phyloP scores from a whole-genome alignment of 768 basidiomycete species.

The Rhodotorula toruloides region DNA sequence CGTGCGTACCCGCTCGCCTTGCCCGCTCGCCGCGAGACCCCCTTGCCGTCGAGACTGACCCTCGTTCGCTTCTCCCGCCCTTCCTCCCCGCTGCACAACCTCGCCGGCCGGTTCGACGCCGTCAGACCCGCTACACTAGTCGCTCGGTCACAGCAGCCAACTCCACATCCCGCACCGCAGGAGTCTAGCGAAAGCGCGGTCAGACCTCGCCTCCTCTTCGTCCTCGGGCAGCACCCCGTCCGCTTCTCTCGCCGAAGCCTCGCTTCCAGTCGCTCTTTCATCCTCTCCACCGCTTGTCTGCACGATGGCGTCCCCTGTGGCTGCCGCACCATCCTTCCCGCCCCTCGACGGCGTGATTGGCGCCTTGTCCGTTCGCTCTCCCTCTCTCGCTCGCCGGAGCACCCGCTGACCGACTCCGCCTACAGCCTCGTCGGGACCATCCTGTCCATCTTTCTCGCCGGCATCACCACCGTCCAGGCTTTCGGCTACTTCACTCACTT shows the following conservation, averaged over 20 bases:
- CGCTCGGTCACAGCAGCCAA: background rate
- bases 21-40: no score
- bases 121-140: no score
- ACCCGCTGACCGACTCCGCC: background rate
- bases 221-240: no score
- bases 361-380: background rate
- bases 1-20: no score
- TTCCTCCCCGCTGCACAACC: no score
- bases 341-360: background rate
- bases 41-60: background rate
- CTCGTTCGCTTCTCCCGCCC: background rate
- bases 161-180: background rate
- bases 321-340: background rate
- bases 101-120: no score
- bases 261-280: no score
- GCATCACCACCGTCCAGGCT: conserved; percentile 12
- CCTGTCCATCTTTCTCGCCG: conserved; percentile 16
- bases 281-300: no score
- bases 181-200: background rate
- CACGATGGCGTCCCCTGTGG: no score
- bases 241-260: background rate
- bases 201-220: no score
- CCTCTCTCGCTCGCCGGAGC: background rate
- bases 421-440: conserved; percentile 17
- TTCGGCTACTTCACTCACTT: conserved; percentile 3